Evolutionary conservation across 139 green algal species (phyloP).

Genomic region (Micromonas commoda): DNA sequence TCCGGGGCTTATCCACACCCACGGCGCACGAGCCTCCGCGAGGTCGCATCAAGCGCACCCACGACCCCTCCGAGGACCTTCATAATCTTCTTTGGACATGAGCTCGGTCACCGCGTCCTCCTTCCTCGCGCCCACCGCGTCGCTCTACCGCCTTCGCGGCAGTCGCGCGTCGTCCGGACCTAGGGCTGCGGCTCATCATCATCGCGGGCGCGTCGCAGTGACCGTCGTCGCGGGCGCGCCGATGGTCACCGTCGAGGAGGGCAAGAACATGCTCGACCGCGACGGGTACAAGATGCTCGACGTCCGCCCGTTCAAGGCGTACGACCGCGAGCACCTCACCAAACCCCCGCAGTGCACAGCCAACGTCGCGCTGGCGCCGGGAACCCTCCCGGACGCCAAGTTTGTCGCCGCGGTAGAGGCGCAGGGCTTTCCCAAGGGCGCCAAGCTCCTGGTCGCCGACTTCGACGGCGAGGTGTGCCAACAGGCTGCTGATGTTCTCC

Average conservation of each 20-base stretch:
- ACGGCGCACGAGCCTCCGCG: no score
- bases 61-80: no score
- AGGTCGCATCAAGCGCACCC: no score
- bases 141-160: no score
- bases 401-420: not conserved
- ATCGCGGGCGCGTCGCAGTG: no score
- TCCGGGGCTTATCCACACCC: no score
- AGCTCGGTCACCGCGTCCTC: no score
- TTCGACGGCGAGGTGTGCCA: not conserved
- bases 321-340: slow-evolving; percentile 19
- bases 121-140: no score
- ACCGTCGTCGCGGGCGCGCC: not conserved
- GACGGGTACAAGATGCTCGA: slow-evolving; percentile 1
- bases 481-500: not conserved
- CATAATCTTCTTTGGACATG: no score
- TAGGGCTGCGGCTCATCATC: no score
- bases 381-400: not conserved
- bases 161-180: no score
- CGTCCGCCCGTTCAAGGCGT: not conserved
- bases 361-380: not conserved
- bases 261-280: not conserved
- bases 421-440: not conserved
- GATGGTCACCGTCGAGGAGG: not conserved
- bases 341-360: slow-evolving; percentile 14
- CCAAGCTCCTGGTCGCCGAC: slow-evolving; percentile 2